These are phyloP conservation scores for Pelargonium cotyledonis DNA, from an alignment of 441 rosid species.

Conservation along the genomic window DNA sequence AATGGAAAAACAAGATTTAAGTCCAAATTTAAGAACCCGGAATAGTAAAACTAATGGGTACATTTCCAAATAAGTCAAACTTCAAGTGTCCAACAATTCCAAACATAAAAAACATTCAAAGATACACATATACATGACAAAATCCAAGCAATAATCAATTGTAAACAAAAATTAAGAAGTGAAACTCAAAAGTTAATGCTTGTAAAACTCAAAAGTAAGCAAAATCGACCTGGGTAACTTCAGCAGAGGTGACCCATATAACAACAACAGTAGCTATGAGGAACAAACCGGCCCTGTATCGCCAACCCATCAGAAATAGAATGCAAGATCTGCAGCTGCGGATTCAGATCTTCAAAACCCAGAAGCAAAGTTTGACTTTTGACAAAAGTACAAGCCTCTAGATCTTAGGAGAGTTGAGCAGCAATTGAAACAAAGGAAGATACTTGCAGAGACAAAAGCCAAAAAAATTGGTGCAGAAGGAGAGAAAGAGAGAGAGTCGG, in stretches of 20 bases:
- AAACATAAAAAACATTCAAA: not conserved
- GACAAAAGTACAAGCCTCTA: constrained; percentile 4
- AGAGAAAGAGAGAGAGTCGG: constrained; percentile 8
- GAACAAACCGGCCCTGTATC: constrained; percentile 78
- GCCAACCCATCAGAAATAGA: constrained; percentile 57
- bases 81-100: not conserved
- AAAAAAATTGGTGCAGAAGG: not conserved
- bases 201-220: not conserved
- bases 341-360: constrained; percentile 19
- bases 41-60: not conserved
- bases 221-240: constrained; percentile 82
- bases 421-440: not conserved
- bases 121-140: not conserved
- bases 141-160: not conserved
- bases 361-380: constrained; percentile 15
- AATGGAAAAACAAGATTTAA: not conserved
- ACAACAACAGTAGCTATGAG: constrained; percentile 81
- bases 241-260: constrained; percentile 98
- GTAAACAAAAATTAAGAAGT: not conserved
- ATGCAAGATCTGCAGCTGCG: not conserved
- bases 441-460: constrained; percentile 8
- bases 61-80: too few relatives aligned
- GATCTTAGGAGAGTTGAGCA: constrained; percentile 6
- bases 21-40: not conserved
- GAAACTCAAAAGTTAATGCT: not conserved